phyloP scores from a whole-genome alignment of 306 rosid genomes.

The Cucumis sativus region DNA sequence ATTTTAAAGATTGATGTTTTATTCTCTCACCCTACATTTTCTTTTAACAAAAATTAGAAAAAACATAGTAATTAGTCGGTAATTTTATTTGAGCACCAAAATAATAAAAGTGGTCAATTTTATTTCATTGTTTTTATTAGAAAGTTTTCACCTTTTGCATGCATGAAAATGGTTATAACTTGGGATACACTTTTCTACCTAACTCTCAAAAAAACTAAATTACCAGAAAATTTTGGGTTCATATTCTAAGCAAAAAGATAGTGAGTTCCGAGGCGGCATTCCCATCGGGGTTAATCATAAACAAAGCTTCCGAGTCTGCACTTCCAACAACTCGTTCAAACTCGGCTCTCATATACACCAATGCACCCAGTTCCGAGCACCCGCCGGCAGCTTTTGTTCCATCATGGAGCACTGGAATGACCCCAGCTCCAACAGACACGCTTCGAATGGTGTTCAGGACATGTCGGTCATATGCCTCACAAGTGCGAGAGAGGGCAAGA shows the following conservation, averaged over 20 bases:
- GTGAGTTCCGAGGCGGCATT: slow-evolving; percentile 88
- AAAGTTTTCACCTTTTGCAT: not conserved
- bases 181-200: not conserved
- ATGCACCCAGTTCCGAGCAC: slow-evolving; percentile 58
- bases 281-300: slow-evolving; percentile 91
- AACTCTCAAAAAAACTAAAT: not conserved
- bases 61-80: not conserved
- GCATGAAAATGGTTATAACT: not conserved
- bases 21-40: too few species aligned
- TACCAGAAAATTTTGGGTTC: not conserved
- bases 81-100: not conserved
- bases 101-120: not conserved
- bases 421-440: slow-evolving; percentile 87
- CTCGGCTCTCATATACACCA: slow-evolving; percentile 86
- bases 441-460: slow-evolving; percentile 58
- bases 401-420: slow-evolving; percentile 56
- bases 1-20: too few species aligned
- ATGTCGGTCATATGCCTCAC: slow-evolving; percentile 57
- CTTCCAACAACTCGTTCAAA: slow-evolving; percentile 94
- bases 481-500: slow-evolving; percentile 44
- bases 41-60: too few species aligned
- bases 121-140: not conserved
- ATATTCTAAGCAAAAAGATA: slow-evolving; percentile 9
- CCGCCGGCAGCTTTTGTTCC: slow-evolving; percentile 12
- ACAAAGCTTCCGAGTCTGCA: slow-evolving; percentile 94